phyloP scores from a whole-genome alignment of 2,329 filamentous ascomycete genomes.

The Colletotrichum falcatum region DNA sequence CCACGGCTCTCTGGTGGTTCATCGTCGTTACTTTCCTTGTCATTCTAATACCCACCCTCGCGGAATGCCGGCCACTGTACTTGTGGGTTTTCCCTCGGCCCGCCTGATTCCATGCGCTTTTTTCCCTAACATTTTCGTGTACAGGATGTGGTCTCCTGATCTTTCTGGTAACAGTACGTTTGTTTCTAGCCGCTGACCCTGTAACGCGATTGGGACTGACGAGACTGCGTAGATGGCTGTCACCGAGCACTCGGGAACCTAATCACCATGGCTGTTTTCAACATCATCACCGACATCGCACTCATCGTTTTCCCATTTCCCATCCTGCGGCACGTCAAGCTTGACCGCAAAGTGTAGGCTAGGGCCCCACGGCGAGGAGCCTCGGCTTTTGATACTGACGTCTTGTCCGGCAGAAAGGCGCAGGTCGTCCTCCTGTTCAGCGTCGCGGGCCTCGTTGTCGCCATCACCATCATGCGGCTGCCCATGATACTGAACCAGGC shows the following conservation, averaged over 20 bases:
- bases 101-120: accelerated
- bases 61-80: slow-evolving; percentile 46
- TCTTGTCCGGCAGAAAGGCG: slow-evolving; percentile 37
- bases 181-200: not conserved
- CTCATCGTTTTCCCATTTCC: slow-evolving; percentile 49
- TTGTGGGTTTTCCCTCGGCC: slow-evolving; percentile 34
- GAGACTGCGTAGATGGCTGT: slow-evolving; percentile 38
- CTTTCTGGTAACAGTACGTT: slow-evolving; percentile 3
- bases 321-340: slow-evolving; percentile 45
- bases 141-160: slow-evolving; percentile 34
- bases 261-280: slow-evolving; percentile 48
- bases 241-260: slow-evolving; percentile 46
- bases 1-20: slow-evolving; percentile 44
- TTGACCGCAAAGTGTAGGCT: slow-evolving; percentile 42
- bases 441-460: slow-evolving; percentile 46
- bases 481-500: slow-evolving; percentile 48
- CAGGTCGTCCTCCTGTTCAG: slow-evolving; percentile 46
- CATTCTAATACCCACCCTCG: slow-evolving; percentile 46
- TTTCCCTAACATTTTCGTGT: not conserved
- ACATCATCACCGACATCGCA: slow-evolving; percentile 47
- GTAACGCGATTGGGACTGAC: not conserved
- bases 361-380: accelerated
- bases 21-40: slow-evolving; percentile 47
- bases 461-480: slow-evolving; percentile 47
- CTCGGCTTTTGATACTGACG: not conserved